Evolutionary conservation across 2,329 filamentous ascomycete species (phyloP), one percentile per base, ranked within the genome.

Genomic region (Botrytis fabae): DNA sequence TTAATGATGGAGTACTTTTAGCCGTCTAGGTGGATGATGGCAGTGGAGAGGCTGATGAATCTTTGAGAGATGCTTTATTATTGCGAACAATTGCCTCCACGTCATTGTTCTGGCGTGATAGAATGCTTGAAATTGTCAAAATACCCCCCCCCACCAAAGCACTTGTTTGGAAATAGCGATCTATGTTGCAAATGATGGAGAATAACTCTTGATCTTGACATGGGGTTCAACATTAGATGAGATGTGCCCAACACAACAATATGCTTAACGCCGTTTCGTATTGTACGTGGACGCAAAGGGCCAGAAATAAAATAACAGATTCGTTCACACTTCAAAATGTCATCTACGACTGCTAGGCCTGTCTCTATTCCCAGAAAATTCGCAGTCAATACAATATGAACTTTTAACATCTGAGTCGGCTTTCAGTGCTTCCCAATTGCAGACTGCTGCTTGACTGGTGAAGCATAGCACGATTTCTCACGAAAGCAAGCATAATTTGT

Each of bases 371-470:
- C 12, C 22, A 12, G 48, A 42, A 2, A 32, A 18, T n/a, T 9
- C 35, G 22, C n/a, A 42, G 28, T 5, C n/a, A 3, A n/a, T 2
- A 28, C 32, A 40, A 5, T 18, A 57, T 1, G 10, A 57, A 57
- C 7, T 38, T 38, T 32, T 40, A 4, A 7, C 9, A 57, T 22
- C 14, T 38, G 10, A 12, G 32, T 2, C n/a, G 18, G 3, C 10
- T 10, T 44, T 7, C 25, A 22, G n/a, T 40, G n/a, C 46, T 68
- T 40, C 35, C 51, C 16, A 28, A 69, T 25, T 28, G 38, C 48
- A 69, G 65, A 69, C 65, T 69, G n/a, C 65, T 57, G 48, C 65
- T 57, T 57, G 25, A 57, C 14, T 42, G 28, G 51, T 42, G 25
- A 42, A 32, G 65, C 10, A 32, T 22, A 22, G 5, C 3, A 57